Evolutionary conservation across 169 alveolate species (phyloP), one percentile per base, ranked within the genome.

Genomic region (Cryptosporidium parvum): DNA sequence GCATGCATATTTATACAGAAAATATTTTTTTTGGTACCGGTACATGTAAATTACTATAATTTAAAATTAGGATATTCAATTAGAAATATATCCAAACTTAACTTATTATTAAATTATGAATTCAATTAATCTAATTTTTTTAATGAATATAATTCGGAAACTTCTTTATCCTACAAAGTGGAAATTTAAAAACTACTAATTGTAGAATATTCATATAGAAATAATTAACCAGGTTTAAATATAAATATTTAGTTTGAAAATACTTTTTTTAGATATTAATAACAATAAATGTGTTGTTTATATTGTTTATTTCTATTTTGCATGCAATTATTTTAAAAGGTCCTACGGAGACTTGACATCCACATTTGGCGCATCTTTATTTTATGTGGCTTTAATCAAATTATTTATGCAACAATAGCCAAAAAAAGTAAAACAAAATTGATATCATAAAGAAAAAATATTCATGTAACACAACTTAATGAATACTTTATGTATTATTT

Each of bases 341-440:
- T 73, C 86, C 71, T 18, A 26, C 31, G 58, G 86, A 73, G 86
- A 73, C 86, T 58, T 73, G 86, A 73, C 86, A 73, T 73, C 70
- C 86, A 73, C 37, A 37, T 26, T 73, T 73, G 86, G 86, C 86
- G 86, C 86, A 73, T 73, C 62, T 53, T 51, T 45, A 35, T 52
- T 73, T 62, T 21, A 73, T 73, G 86, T 73, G 86, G 86, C 70
- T 12, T 48, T 37, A 69, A 23, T 35, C 16, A 69, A 69, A 18
- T 1, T 8, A 69, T 39, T 37, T 21, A 31, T 39, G 80, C 56
- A 48, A 48, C 21, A 48, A 48, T 48, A 48, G 56, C 56, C 12
- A 0, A 48, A 48, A n/a, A 4, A 69, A 18, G 61, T 14, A 69
- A n/a, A 29, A 39, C 5, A 69, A 23, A 33, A n/a, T 69, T 23